phyloP scores from a whole-genome alignment of 2,329 filamentous ascomycete species.

The Lecanicillium sp. region DNA sequence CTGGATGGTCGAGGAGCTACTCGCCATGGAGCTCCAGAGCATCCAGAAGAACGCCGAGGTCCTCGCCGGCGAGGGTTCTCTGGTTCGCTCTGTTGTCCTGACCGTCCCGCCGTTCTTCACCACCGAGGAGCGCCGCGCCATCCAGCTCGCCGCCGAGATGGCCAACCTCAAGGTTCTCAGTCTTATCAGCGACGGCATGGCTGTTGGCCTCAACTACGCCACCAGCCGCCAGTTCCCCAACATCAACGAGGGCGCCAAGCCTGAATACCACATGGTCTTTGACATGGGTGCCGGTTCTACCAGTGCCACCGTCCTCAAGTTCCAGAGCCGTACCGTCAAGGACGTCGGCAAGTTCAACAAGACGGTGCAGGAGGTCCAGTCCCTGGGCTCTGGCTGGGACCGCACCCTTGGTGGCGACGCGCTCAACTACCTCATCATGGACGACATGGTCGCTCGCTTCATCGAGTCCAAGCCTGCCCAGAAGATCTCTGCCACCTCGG shows the following conservation, averaged over 20 bases:
- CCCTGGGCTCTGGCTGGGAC: conserved; percentile 84
- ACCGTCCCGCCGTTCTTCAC: conserved; percentile 90
- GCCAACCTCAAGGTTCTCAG: conserved; percentile 82
- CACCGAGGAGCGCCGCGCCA: conserved; percentile 78
- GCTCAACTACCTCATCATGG: conserved; percentile 79
- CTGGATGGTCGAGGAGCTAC: conserved; percentile 81
- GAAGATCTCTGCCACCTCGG: conserved; percentile 54
- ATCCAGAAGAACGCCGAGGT: conserved; percentile 82
- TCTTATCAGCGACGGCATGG: conserved; percentile 81
- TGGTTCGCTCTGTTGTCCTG: conserved; percentile 76
- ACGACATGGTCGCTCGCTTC: conserved; percentile 82
- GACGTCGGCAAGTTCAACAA: conserved; percentile 92
- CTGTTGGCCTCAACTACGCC: conserved; percentile 92
- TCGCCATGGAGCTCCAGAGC: conserved; percentile 94
- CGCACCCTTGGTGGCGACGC: conserved; percentile 82
- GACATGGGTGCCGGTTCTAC: conserved; percentile 97
- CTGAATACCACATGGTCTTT: conserved; percentile 89
- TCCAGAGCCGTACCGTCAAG: conserved; percentile 85
- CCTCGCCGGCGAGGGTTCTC: conserved; percentile 68
- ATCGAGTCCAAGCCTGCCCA: conserved; percentile 62
- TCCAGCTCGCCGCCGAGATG: conserved; percentile 77
- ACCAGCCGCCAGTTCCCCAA: conserved; percentile 85
- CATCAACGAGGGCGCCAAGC: conserved; percentile 73
- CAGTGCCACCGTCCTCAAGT: conserved; percentile 81
- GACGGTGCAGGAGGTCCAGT: conserved; percentile 90